Conservation (phyloP, 2,329 filamentous ascomycete genomes). For the Incumbomyces delicatus region DNA sequence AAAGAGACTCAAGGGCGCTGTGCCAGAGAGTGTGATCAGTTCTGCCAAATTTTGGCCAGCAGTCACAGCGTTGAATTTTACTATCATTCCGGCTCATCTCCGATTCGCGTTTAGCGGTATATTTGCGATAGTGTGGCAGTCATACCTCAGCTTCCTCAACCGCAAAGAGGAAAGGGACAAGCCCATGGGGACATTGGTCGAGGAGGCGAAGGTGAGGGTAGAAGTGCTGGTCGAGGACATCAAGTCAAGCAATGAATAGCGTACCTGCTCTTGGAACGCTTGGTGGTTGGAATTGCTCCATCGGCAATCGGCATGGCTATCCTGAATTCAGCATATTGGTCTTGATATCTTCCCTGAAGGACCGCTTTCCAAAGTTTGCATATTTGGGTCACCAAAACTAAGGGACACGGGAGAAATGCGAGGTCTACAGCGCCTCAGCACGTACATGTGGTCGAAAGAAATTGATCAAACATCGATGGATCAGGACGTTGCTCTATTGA, state of each 20-base stretch:
- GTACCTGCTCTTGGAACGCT: no score
- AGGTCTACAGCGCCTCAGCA: no score
- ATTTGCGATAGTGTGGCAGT: slow-evolving; percentile 84
- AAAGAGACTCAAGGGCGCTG: slow-evolving; percentile 62
- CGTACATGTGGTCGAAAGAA: no score
- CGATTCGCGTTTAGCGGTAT: slow-evolving; percentile 69
- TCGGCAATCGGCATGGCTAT: no score
- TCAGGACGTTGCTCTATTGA: no score
- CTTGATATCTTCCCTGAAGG: no score
- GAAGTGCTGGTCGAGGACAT: not conserved
- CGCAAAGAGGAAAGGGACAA: slow-evolving; percentile 4
- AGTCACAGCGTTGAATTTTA: slow-evolving; percentile 80
- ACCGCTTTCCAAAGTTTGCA: no score
- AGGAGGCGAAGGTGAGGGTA: slow-evolving; percentile 4
- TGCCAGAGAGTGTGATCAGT: slow-evolving; percentile 67
- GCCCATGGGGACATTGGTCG: slow-evolving; percentile 5
- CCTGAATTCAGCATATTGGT: no score
- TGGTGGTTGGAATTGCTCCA: no score
- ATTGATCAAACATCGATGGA: no score
- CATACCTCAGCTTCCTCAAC: slow-evolving; percentile 58
- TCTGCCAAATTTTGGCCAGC: slow-evolving; percentile 81
- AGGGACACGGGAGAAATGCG: no score
- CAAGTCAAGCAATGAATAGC: not conserved
- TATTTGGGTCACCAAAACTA: no score
- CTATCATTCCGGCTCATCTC: slow-evolving; percentile 68